Evolutionary conservation across 768 basidiomycete species (phyloP).

Genomic region (Neoboletus brunneissimus): DNA sequence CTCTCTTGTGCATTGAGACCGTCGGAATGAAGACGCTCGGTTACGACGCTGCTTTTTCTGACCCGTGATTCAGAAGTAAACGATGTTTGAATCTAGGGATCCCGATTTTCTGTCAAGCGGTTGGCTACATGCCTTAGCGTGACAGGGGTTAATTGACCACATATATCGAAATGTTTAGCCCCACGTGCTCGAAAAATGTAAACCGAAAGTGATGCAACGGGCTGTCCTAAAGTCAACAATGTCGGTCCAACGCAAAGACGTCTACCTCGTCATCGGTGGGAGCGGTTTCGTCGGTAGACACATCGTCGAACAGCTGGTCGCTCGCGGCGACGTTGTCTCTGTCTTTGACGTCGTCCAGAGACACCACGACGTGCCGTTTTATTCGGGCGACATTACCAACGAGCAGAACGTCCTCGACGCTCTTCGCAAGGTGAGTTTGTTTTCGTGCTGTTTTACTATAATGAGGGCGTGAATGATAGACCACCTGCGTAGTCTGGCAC

Average conservation of each 20-base stretch:
- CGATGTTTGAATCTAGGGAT: neutral
- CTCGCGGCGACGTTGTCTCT: constrained; percentile 75
- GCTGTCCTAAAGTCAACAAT: constrained; percentile 1
- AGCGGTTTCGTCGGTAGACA: constrained; percentile 90
- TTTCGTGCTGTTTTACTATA: neutral
- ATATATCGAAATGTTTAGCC: neutral
- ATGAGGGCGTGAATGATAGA: neutral
- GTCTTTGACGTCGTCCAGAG: constrained; percentile 93
- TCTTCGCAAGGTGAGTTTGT: constrained; percentile 59
- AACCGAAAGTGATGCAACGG: constrained; percentile 6
- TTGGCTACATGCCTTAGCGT: too few relatives aligned
- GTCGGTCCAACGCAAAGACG: constrained; percentile 44
- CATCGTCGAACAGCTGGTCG: constrained; percentile 82
- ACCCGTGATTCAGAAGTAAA: neutral
- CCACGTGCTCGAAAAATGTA: constrained; percentile 11
- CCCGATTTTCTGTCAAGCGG: neutral
- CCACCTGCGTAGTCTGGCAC: constrained; percentile 56
- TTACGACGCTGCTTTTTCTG: neutral
- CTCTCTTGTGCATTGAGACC: too few relatives aligned
- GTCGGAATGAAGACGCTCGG: too few relatives aligned
- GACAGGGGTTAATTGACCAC: constrained; percentile 13
- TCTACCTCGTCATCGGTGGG: constrained; percentile 91
- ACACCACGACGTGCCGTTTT: constrained; percentile 84
- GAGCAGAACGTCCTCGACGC: constrained; percentile 69
- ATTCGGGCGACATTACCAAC: constrained; percentile 85